phyloP scores from a whole-genome alignment of 106 monocot genomes.

The Acorus calamus region DNA sequence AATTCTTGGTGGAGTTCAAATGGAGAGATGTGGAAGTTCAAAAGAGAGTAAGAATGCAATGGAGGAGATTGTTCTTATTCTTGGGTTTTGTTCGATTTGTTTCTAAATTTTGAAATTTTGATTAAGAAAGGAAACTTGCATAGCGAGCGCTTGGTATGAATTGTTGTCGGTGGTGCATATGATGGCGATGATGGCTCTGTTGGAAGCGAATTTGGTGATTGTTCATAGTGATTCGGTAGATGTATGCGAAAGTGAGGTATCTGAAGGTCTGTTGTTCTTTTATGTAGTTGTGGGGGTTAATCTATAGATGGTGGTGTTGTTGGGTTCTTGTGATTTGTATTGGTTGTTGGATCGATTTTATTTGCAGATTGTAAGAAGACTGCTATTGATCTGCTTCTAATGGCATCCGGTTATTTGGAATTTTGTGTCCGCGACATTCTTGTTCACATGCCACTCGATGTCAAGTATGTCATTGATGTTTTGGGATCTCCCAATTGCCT shows the following conservation, averaged over 20 bases:
- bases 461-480: slow-evolving; percentile 26
- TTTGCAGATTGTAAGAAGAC: slow-evolving; percentile 58
- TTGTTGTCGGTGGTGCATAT: slow-evolving; percentile 51
- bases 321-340: neutral
- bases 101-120: neutral
- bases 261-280: slow-evolving; percentile 36
- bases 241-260: slow-evolving; percentile 20
- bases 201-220: slow-evolving; percentile 53
- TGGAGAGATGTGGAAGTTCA: slow-evolving; percentile 54
- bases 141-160: slow-evolving; percentile 69
- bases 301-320: neutral
- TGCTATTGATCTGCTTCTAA: slow-evolving; percentile 62
- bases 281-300: neutral
- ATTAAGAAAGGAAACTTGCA: slow-evolving; percentile 28
- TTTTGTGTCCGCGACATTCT: slow-evolving; percentile 44
- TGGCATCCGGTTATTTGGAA: slow-evolving; percentile 62
- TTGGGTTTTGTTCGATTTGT: neutral
- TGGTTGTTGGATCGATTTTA: neutral
- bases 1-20: slow-evolving; percentile 50
- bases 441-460: slow-evolving; percentile 34
- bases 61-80: neutral
- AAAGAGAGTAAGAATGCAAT: slow-evolving; percentile 30
- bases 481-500: neutral
- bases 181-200: slow-evolving; percentile 49
- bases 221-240: slow-evolving; percentile 26